Conservation (phyloP, 306 rosid species). For the Oemleria cerasiformis region DNA sequence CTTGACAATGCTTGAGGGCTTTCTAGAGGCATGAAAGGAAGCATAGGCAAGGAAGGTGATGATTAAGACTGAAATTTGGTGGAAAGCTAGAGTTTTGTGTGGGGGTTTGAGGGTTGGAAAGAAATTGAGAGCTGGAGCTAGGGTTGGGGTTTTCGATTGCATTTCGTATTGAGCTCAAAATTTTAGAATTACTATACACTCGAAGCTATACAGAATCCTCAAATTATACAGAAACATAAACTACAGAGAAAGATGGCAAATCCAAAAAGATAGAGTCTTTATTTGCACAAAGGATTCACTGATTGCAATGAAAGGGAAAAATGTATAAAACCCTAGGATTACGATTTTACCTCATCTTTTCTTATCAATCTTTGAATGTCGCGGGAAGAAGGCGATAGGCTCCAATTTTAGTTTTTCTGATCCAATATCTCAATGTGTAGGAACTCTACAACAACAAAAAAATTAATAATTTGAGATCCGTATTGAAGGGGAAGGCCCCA, state of each 20-base stretch:
- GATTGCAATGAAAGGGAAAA: neutral
- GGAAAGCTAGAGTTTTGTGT: slow-evolving; percentile 64
- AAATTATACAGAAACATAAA: neutral
- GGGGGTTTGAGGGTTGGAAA: slow-evolving; percentile 71
- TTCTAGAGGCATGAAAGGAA: slow-evolving; percentile 86
- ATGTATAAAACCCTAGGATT: neutral
- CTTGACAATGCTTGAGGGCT: slow-evolving; percentile 91
- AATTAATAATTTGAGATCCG: neutral
- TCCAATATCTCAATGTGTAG: neutral
- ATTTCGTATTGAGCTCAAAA: slow-evolving; percentile 26
- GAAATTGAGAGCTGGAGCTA: slow-evolving; percentile 58
- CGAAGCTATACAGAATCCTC: neutral
- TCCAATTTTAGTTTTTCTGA: slow-evolving; percentile 1
- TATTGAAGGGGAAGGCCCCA: neutral
- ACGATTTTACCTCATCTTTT: neutral
- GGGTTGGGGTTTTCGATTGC: slow-evolving; percentile 41
- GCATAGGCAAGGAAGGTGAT: slow-evolving; percentile 76
- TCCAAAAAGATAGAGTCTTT: neutral
- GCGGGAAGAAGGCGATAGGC: slow-evolving; percentile 15
- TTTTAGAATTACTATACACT: neutral
- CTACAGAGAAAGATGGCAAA: neutral
- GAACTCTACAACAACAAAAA: neutral
- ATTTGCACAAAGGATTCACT: slow-evolving; percentile 1
- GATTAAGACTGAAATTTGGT: slow-evolving; percentile 51
- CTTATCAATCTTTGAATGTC: neutral